Evolutionary conservation across 768 basidiomycete genomes (phyloP).

Genomic region (Lentinula sp.): DNA sequence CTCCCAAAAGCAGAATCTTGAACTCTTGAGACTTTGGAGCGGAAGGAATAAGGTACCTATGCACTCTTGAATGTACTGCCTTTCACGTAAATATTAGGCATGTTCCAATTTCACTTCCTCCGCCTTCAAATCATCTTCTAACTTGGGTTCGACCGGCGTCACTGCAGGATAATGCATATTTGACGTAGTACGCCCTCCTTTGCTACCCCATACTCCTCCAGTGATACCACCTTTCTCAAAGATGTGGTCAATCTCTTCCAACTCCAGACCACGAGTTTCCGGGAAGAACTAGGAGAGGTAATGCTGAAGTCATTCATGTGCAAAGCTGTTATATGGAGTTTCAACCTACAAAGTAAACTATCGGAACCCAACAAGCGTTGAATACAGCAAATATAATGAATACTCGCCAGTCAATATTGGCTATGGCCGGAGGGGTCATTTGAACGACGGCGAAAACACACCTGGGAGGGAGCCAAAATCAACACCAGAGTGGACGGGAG

Average conservation of each 20-base stretch:
- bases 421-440: conserved; percentile 36
- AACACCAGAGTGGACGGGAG: background rate
- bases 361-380: conserved; percentile 36
- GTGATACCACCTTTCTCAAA: conserved; percentile 36
- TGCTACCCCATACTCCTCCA: conserved; percentile 32
- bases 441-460: conserved; percentile 34
- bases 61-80: too few relatives aligned
- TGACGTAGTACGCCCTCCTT: conserved; percentile 25
- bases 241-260: conserved; percentile 33
- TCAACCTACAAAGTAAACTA: conserved; percentile 16
- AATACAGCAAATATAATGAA: conserved; percentile 41
- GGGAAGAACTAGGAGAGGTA: conserved; percentile 20
- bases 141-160: background rate
- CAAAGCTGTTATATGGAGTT: background rate
- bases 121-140: background rate
- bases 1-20: too few relatives aligned
- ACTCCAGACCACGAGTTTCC: conserved; percentile 30
- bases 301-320: conserved; percentile 8
- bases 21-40: too few relatives aligned
- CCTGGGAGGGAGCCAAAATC: conserved; percentile 8
- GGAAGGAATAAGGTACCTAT: too few relatives aligned
- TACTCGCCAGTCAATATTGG: conserved; percentile 35
- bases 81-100: background rate
- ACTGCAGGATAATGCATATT: conserved; percentile 5
- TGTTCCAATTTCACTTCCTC: conserved; percentile 1